phyloP scores from a whole-genome alignment of 768 basidiomycete species.

The Nevesoporus exiguus region DNA sequence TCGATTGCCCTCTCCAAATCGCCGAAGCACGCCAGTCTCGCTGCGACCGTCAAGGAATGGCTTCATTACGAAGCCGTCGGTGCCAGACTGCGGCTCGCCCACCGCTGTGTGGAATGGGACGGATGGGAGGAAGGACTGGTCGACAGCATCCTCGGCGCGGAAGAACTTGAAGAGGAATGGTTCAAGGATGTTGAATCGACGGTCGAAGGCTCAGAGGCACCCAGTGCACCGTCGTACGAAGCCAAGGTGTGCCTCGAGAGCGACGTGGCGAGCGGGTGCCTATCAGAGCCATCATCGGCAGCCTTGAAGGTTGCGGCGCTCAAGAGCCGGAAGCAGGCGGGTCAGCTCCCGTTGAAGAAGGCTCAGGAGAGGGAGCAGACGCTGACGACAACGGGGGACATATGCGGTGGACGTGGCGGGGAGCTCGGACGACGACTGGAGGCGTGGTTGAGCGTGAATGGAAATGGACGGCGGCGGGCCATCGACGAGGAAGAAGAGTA shows the following conservation, averaged over 20 bases:
- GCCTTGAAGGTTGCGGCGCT: slow-evolving; percentile 26
- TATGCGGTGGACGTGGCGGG: slow-evolving; percentile 76
- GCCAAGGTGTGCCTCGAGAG: not conserved
- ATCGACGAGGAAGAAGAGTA: slow-evolving; percentile 17
- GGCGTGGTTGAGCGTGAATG: slow-evolving; percentile 59
- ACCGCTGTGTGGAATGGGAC: slow-evolving; percentile 84
- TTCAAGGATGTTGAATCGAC: slow-evolving; percentile 42
- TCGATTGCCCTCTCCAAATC: slow-evolving; percentile 37
- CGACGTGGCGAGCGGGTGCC: not conserved
- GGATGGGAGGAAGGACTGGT: slow-evolving; percentile 88
- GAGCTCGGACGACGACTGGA: slow-evolving; percentile 74
- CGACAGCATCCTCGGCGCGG: slow-evolving; percentile 68
- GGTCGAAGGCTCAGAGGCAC: slow-evolving; percentile 16
- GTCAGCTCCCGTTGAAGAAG: slow-evolving; percentile 50
- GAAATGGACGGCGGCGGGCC: slow-evolving; percentile 15
- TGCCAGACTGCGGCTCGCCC: slow-evolving; percentile 65
- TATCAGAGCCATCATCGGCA: slow-evolving; percentile 16
- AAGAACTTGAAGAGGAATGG: slow-evolving; percentile 72
- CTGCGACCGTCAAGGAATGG: slow-evolving; percentile 62
- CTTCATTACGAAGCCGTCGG: slow-evolving; percentile 67
- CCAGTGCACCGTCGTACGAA: slow-evolving; percentile 10
- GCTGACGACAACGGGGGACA: slow-evolving; percentile 68
- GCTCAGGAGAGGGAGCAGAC: slow-evolving; percentile 69
- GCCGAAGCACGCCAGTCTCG: slow-evolving; percentile 31
- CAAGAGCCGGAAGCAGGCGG: slow-evolving; percentile 35